Evolutionary conservation across 106 monocot species (phyloP), one percentile per base, ranked within the genome.

Genomic region (Platanthera guangdongensis): DNA sequence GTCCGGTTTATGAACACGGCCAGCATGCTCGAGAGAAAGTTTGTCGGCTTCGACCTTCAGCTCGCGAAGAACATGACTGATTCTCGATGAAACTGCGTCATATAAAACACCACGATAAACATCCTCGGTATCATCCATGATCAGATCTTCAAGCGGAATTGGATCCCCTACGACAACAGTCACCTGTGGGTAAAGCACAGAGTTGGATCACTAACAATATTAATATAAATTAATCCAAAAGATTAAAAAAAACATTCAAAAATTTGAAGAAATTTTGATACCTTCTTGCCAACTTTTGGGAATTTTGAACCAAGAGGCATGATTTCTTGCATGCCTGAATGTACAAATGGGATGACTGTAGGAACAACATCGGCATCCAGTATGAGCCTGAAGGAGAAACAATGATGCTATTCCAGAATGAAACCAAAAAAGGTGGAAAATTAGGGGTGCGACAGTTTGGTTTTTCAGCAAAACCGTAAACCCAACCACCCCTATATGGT

Each of bases 251-350:
- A 62, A 9, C 60, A n/a, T 6, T 62, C 6, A 62, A 13, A 57
- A 39, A 39, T 39, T 39, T 9, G 49, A 76, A 5, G 49, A 39
- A 39, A 15, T 52, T 18, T 32, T 54, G 9, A 32, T 52, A 95
- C 95, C 86, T 74, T 81, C 80, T 92, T 92, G 32, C 95, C 92
- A 52, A 85, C 80, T 53, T 85, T 90, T 19, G 95, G 95, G 54
- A 95, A 82, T 48, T 82, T 77, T 57, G 84, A 60, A 49, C 95
- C 95, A 18, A 95, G 72, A 60, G 95, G 95, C 95, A 95, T 95
- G 50, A 95, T 84, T 25, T 95, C 90, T 78, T 95, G 95, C 95
- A 95, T 95, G 53, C 95, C 95, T 46, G 82, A 85, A 68, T 95
- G 95, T 39, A 92, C 90, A 76, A 95, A 92, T 21, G 95, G 95